Evolutionary conservation across 768 basidiomycete genomes (phyloP).

Genomic region (Mycena floridula): DNA sequence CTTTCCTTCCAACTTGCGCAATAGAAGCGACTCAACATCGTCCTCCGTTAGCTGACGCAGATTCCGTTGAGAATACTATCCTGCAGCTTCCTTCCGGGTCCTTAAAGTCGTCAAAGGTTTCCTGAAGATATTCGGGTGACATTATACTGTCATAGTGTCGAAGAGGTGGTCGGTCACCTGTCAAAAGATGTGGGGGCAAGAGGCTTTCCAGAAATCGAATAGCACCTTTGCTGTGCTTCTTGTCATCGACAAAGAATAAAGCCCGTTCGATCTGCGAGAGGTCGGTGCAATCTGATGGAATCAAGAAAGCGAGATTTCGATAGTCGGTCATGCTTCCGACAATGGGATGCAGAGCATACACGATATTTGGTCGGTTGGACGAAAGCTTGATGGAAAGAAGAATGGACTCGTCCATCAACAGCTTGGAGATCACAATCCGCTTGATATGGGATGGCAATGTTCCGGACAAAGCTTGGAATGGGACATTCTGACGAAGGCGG

Average conservation of each 20-base stretch:
- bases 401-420: neutral
- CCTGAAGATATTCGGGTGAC: neutral
- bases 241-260: no score
- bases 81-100: neutral
- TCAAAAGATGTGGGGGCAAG: neutral
- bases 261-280: no score
- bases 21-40: no score
- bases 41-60: no score
- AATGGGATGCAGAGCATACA: slow-evolving; percentile 1
- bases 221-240: neutral
- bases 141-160: neutral
- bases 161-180: neutral
- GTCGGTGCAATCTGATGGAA: no score
- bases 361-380: neutral
- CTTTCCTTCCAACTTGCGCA: no score
- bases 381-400: neutral
- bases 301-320: neutral
- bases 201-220: neutral
- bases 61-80: neutral
- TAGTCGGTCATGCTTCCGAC: neutral
- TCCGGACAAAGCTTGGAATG: neutral
- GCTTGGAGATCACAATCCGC: neutral
- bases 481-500: neutral
- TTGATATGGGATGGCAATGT: neutral
- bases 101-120: neutral